phyloP scores from a whole-genome alignment of 306 rosid species.

The Comarum palustre region DNA sequence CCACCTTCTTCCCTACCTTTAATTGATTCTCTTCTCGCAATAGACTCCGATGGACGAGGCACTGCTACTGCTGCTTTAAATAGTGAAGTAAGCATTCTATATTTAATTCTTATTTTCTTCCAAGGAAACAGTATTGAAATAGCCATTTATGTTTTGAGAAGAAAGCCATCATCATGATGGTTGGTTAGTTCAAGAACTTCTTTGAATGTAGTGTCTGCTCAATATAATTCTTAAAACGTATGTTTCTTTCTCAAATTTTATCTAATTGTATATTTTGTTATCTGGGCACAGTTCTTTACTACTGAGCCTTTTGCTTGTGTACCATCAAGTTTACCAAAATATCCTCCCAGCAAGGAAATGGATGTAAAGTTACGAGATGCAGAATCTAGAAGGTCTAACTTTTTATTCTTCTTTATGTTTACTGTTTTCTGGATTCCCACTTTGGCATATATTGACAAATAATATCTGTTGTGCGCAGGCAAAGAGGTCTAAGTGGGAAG shows the following conservation, averaged over 20 bases:
- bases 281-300: slow-evolving; percentile 64
- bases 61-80: slow-evolving; percentile 63
- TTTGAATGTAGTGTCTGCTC: neutral
- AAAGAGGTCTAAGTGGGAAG: slow-evolving; percentile 67
- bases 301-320: slow-evolving; percentile 87
- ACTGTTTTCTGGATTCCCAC: slow-evolving; percentile 18
- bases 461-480: slow-evolving; percentile 50
- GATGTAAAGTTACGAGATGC: slow-evolving; percentile 92
- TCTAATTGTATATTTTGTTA: slow-evolving; percentile 21
- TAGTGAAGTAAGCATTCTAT: slow-evolving; percentile 64
- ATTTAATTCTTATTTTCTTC: neutral
- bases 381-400: slow-evolving; percentile 81
- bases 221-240: neutral
- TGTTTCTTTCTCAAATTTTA: neutral
- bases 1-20: slow-evolving; percentile 69
- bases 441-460: slow-evolving; percentile 26
- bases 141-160: neutral
- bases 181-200: slow-evolving; percentile 4
- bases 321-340: slow-evolving; percentile 86
- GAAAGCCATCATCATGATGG: neutral
- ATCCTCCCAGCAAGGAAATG: slow-evolving; percentile 95
- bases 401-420: slow-evolving; percentile 24
- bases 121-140: neutral
- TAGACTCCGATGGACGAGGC: slow-evolving; percentile 71
- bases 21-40: slow-evolving; percentile 71